Base-by-base conservation (phyloP, 306 rosid genomes). In the Astragalus membranaceus region DNA sequence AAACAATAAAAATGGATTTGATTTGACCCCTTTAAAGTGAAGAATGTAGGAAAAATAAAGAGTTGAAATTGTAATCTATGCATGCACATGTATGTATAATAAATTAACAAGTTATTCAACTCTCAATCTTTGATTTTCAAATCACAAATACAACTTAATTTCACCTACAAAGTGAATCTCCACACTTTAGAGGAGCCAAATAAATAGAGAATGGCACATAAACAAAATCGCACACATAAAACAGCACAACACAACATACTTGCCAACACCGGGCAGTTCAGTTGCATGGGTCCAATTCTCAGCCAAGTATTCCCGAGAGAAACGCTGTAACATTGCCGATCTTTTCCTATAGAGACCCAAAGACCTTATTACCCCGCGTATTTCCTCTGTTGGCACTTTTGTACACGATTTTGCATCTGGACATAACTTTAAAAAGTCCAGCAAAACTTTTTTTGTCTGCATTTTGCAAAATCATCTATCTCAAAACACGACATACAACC, bases 221-320 rank as follows among this genome's bases (percentile, higher is more conserved):
- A 5, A 36, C 41, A 44, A 11, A 11, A 15, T 3, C 11, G 11
- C 46, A 41, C 53, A 46, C 16, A 12, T n/a, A 32, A 10, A 53
- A 17, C 9, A 33, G 17, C 35, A 54, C 0, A 46, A 75, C 5
- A 2, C 29, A 7, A 49, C 66, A 48, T 86, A 88, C 97, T 84
- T 91, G 83, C 95, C 97, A 72, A 91, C 83, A n/a, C 92, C 90
- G 44, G 75, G 85, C 74, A 91, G 74, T 52, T 86, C 74, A 67
- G 97, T 85, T n/a, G 86, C 97, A 48, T 88, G 82, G 26, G 85
- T 91, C 97, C 95, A 91, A 44, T 63, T 72, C 23, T 72, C 86
- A 32, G 70, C 57, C 77, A 91, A 61, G 79, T 91, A 91, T 59
- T 87, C 84, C 23, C 10, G 32, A 72, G 97, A 88, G 26, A 88